A percentile compares a stretch with the other conserved stretches of the same genome.
Conservation (phyloP, 371 early-diverging fungal genomes). For the Rhizomucor miehei region DNA sequence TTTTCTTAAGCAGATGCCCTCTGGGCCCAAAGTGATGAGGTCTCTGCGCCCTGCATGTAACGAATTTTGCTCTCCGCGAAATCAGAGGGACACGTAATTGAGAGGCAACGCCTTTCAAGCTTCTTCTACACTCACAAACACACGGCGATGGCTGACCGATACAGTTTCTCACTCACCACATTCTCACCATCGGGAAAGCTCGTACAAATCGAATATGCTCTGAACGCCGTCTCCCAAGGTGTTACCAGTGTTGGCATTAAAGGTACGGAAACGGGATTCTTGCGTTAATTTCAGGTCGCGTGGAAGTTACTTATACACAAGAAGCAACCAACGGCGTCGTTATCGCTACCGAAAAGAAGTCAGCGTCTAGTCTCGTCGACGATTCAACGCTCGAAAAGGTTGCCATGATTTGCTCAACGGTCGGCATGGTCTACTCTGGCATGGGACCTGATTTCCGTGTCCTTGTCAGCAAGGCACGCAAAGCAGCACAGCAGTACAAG, state of each 20-base stretch:
- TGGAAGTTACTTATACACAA: neutral
- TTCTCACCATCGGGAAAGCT: conserved; percentile 99
- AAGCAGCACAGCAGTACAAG: conserved; percentile 94
- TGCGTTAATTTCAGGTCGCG: neutral
- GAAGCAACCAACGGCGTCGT: conserved; percentile 96
- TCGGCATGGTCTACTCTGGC: conserved; percentile 98
- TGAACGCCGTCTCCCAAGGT: conserved; percentile 94
- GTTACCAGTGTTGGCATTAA: conserved; percentile 98
- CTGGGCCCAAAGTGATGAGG: too few species aligned
- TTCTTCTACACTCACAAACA: neutral
- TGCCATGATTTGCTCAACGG: conserved; percentile 83
- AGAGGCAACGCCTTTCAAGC: conserved; percentile 1
- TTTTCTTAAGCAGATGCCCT: too few species aligned
- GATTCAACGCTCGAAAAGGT: conserved; percentile 89
- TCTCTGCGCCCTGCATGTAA: too few species aligned
- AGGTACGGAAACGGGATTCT: conserved; percentile 53
- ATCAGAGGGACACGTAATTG: conserved; percentile 2
- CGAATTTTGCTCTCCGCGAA: too few species aligned
- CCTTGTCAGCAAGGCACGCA: conserved; percentile 93
- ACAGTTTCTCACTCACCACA: conserved; percentile 97
- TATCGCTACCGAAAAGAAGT: conserved; percentile 97
- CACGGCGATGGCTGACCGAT: conserved; percentile 54
- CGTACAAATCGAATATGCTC: conserved; percentile 98
- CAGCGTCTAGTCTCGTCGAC: conserved; percentile 91
- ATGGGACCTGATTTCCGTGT: conserved; percentile 98